Base-by-base conservation (phyloP, 2,329 filamentous ascomycete genomes). In the Eutypa lata region DNA sequence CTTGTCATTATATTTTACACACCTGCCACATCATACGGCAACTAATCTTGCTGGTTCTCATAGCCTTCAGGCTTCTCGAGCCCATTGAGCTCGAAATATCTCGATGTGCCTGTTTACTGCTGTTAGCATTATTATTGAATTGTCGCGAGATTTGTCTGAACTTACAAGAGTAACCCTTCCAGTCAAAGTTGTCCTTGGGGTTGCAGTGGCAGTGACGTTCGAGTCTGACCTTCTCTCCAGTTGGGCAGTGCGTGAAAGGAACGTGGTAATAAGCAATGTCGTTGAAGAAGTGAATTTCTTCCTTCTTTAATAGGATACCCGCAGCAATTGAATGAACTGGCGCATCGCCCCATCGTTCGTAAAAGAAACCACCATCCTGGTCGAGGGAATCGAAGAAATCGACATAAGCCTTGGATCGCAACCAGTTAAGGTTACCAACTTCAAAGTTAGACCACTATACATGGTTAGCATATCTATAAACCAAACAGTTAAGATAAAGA, bases 191-290 rank as follows among this genome's bases (percentile, higher is more conserved):
- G 55, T 97, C 90, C 66, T 88, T 87, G 7, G 94, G 93, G 68
- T 99, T 91, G 76, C 94, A 99, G 73, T 92, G 88, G 73, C 94
- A 99, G 70, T 90, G 92, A 61, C 93, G 84, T 61, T 96, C 88
- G 51, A 92, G 72, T 59, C 92, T 85, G 50, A 82, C 84, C 74
- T 96, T 82, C 74, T 97, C 91, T 51, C 88, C 89, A 0, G 91
- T 96, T 2, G 94, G 94, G 73, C 94, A 99, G 74, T 99, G 94
- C 4, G 92, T 97, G 71, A 99, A 99, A 21, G 94, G 94, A 22
- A 97, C 89, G 70, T 99, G 94, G 74, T 91, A 97, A 75, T 99
- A 99, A 54, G 90, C 93, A 65, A 99, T 99, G 67, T 99, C 93
- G 73, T 99, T 90, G 79, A 97, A 99, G 78, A 99, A 99, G 72